phyloP scores from a whole-genome alignment of 495 filamentous ascomycete genomes.

The Lasiosphaeria ovina region DNA sequence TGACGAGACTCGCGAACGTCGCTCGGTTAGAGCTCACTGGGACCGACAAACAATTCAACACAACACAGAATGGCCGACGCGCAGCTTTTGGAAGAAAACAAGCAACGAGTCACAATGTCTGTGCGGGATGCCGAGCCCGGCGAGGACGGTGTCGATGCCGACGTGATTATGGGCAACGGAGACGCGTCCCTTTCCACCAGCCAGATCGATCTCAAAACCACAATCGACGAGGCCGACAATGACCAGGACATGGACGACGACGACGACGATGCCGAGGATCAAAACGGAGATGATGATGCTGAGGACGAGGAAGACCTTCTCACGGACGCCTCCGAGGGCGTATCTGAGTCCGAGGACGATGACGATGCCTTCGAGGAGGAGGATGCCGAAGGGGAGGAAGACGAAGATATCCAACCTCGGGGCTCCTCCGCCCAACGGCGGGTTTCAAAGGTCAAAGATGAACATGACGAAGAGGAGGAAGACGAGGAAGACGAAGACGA shows the following conservation, averaged over 20 bases:
- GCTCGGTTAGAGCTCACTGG: constrained; percentile 1
- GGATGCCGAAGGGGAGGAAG: constrained; percentile 46
- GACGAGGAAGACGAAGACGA: constrained; percentile 55
- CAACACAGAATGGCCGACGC: constrained; percentile 42
- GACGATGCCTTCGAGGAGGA: constrained; percentile 38
- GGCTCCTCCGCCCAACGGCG: constrained; percentile 32
- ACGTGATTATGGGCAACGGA: constrained; percentile 36
- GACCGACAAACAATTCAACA: constrained; percentile 8
- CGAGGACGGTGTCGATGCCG: constrained; percentile 22
- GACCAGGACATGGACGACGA: constrained; percentile 53
- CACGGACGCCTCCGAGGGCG: constrained; percentile 26
- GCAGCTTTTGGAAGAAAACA: constrained; percentile 50
- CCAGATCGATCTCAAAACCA: constrained; percentile 46
- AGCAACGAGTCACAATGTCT: constrained; percentile 47
- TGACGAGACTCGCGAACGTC: constrained; percentile 19
- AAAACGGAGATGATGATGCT: constrained; percentile 33
- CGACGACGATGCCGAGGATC: constrained; percentile 37
- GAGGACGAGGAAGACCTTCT: constrained; percentile 20
- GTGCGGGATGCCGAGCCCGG: constrained; percentile 41
- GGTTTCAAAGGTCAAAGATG: constrained; percentile 32
- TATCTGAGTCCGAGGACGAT: constrained; percentile 45
- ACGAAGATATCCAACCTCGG: constrained; percentile 17
- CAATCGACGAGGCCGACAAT: constrained; percentile 49
- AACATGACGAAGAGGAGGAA: constrained; percentile 44
- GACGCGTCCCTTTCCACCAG: constrained; percentile 34